phyloP scores from a whole-genome alignment of 164 flowering plant species.

The Pachysandra terminalis region DNA sequence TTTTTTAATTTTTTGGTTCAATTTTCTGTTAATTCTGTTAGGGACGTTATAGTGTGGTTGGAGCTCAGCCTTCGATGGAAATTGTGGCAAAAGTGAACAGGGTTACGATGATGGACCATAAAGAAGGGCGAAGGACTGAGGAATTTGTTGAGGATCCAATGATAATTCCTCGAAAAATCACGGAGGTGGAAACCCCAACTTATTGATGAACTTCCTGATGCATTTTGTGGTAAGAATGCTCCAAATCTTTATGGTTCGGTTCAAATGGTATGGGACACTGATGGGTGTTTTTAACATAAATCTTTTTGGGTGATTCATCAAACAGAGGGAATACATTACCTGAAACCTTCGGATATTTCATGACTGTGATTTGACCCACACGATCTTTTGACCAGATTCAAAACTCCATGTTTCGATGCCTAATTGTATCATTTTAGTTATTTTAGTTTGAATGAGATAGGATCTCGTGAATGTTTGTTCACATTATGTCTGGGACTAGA shows the following conservation, averaged over 20 bases:
- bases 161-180: conserved; percentile 55
- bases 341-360: too few species aligned
- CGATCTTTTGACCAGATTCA: too few species aligned
- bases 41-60: conserved; percentile 87
- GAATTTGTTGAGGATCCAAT: conserved; percentile 74
- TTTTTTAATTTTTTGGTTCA: not conserved
- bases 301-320: not conserved
- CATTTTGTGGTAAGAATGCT: conserved; percentile 61
- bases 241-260: not conserved
- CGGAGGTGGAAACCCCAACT: conserved; percentile 74
- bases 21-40: conserved; percentile 24
- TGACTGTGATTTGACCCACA: too few species aligned
- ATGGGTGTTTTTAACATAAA: too few species aligned
- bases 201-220: conserved; percentile 72
- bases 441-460: too few species aligned
- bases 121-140: conserved; percentile 50
- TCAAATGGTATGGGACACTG: not conserved
- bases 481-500: too few species aligned
- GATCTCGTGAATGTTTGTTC: too few species aligned
- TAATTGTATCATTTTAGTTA: too few species aligned
- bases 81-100: conserved; percentile 72
- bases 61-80: conserved; percentile 84
- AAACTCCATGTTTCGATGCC: too few species aligned
- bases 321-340: not conserved
- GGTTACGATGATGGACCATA: conserved; percentile 77